Evolutionary conservation across 805 yeast species (phyloP), one percentile per base, ranked within the genome.

Genomic region (Metschnikowia arizonensis): DNA sequence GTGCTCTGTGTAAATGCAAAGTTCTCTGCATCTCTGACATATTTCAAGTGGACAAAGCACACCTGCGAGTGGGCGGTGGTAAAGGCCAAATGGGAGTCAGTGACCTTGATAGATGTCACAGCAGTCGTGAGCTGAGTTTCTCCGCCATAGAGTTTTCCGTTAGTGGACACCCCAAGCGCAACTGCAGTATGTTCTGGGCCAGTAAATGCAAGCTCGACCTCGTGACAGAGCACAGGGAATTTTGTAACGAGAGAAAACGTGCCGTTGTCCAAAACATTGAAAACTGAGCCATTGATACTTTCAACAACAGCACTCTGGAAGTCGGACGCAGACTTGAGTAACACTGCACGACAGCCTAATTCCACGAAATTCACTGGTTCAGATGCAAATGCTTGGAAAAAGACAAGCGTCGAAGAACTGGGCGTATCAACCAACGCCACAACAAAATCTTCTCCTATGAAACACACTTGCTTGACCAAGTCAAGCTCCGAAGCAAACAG

Each of bases 21-120:
- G 10, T 58, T 55, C 15, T 57, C 60, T 29, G 58, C 63, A 14
- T 74, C 73, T 29, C 65, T 63, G 3, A 64, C 56, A 2, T 74
- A 59, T 24, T 68, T 69, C 57, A 90, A 68, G 63, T 89, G 97
- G 34, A 87, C 76, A 56, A 91, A 88, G 60, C 88, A 84, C 49
- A 93, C 72, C 50, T 80, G 79, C 50, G 88, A 86, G 52, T 87
- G 93, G 5, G 93, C 95, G 2, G 96, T 90, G 0, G 99, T 93
- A 61, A 85, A 85, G 24, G 87, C 63, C 11, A 91, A 66, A 57
- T 85, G 83, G 6, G 81, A 73, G 33, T 83, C 89, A 0, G 96
- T 81, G 10, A 85, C 65, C 45, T 78, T 74, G 46, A 91, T 63
- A 0, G 98, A 90, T 0, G 98, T 90, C 11, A 88, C 90, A 11